Evolutionary conservation across 495 filamentous ascomycete genomes (phyloP).

Genomic region (Penicillium samsonianum): DNA sequence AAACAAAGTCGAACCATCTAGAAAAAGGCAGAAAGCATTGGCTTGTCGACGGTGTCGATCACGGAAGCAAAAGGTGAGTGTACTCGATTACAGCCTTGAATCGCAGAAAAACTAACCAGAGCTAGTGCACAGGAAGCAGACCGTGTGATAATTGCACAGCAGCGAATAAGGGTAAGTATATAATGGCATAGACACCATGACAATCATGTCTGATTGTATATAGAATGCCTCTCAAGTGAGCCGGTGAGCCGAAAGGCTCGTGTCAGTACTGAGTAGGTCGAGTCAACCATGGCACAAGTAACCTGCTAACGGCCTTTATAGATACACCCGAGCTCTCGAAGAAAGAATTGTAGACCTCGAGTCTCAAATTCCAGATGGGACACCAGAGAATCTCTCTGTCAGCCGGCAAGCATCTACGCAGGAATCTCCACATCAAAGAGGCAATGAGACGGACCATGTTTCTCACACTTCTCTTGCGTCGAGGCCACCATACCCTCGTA

Average conservation of each 20-base stretch:
- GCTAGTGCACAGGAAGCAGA: slow-evolving; percentile 15
- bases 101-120: neutral
- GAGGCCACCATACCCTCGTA: neutral
- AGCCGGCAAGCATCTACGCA: neutral
- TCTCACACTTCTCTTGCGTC: neutral
- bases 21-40: slow-evolving; percentile 16
- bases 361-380: slow-evolving; percentile 4
- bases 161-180: slow-evolving; percentile 13
- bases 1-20: neutral
- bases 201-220: neutral
- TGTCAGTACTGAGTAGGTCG: slow-evolving; percentile 11
- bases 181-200: neutral
- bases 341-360: slow-evolving; percentile 14
- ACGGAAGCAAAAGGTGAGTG: slow-evolving; percentile 21
- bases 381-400: neutral
- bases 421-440: neutral
- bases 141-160: slow-evolving; percentile 20
- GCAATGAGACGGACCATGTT: neutral
- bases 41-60: slow-evolving; percentile 21
- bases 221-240: slow-evolving; percentile 20
- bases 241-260: slow-evolving; percentile 9
- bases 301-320: neutral
- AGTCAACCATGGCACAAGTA: neutral
- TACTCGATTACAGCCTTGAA: neutral
- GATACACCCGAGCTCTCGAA: slow-evolving; percentile 19